These are phyloP conservation scores for Ogataea angusta DNA, from an alignment of 805 yeast species.

Conservation along the genomic window DNA sequence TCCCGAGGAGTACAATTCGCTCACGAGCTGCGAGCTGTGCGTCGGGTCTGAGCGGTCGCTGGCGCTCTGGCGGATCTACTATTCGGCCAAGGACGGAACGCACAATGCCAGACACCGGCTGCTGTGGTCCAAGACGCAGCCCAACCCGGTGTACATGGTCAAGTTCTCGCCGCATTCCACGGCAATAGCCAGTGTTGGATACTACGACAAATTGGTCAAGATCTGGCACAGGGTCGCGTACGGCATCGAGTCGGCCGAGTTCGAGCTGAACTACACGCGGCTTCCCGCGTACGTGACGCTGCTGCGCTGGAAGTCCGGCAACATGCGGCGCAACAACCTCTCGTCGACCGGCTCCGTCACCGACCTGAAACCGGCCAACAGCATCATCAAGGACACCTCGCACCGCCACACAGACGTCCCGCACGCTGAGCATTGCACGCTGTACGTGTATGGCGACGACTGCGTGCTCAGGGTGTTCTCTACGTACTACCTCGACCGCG, in stretches of 20 bases:
- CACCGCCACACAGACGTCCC: not conserved
- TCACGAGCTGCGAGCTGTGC: conserved; percentile 49
- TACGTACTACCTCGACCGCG: conserved; percentile 57
- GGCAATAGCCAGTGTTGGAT: conserved; percentile 61
- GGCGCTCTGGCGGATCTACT: conserved; percentile 49
- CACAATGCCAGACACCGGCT: conserved; percentile 20
- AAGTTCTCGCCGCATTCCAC: conserved; percentile 65
- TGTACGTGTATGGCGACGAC: conserved; percentile 67
- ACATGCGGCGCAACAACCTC: conserved; percentile 2
- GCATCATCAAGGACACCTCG: conserved; percentile 21
- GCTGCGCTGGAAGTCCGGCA: conserved; percentile 51
- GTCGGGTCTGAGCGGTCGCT: conserved; percentile 54
- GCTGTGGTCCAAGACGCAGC: conserved; percentile 52
- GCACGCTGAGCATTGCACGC: conserved; percentile 40
- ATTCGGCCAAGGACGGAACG: conserved; percentile 19
- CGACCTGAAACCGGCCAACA: conserved; percentile 29
- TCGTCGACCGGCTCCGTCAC: conserved; percentile 10
- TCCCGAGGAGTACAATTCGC: conserved; percentile 35
- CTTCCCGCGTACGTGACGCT: conserved; percentile 58
- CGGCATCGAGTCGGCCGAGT: conserved; percentile 58
- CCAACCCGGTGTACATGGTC: conserved; percentile 57
- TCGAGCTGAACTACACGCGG: conserved; percentile 66
- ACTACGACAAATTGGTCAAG: conserved; percentile 64
- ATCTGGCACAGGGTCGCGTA: conserved; percentile 75
- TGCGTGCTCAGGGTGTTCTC: conserved; percentile 65